These are phyloP conservation scores for Suhomyces yuchorum DNA, from an alignment of 1,139 yeast species.

Conservation along the genomic window DNA sequence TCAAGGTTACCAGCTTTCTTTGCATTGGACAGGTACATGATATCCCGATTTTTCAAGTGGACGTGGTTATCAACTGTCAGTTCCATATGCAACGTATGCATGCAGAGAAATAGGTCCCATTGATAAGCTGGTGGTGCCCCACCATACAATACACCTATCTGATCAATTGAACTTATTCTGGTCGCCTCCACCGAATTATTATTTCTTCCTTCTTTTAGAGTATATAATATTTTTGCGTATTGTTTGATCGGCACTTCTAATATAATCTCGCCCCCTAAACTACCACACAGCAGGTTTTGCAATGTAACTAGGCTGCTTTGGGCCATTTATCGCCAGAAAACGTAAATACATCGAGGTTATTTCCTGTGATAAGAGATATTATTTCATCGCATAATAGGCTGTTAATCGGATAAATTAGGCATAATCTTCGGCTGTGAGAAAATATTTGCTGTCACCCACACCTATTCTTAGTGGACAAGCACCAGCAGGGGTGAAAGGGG, in stretches of 20 bases:
- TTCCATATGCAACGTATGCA: too few species aligned
- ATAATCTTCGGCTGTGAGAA: not conserved
- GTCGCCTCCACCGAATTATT: not conserved
- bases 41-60: too few species aligned
- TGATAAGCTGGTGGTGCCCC: not conserved
- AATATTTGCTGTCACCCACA: not conserved
- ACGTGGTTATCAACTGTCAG: too few species aligned
- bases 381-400: not conserved
- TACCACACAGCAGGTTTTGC: not conserved
- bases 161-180: not conserved
- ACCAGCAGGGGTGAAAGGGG: too few species aligned
- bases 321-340: not conserved
- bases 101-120: not conserved
- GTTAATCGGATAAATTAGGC: not conserved
- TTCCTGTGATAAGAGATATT: not conserved
- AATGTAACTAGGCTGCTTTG: not conserved
- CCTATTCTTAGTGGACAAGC: too few species aligned
- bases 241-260: not conserved
- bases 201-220: not conserved
- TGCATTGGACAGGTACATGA: too few species aligned
- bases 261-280: not conserved
- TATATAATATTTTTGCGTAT: not conserved
- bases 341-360: not conserved
- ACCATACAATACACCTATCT: not conserved
- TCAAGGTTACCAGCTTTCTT: too few species aligned